These are phyloP conservation scores for Irpex lacteus DNA, from an alignment of 1,284 basidiomycete species.

Conservation along the genomic window DNA sequence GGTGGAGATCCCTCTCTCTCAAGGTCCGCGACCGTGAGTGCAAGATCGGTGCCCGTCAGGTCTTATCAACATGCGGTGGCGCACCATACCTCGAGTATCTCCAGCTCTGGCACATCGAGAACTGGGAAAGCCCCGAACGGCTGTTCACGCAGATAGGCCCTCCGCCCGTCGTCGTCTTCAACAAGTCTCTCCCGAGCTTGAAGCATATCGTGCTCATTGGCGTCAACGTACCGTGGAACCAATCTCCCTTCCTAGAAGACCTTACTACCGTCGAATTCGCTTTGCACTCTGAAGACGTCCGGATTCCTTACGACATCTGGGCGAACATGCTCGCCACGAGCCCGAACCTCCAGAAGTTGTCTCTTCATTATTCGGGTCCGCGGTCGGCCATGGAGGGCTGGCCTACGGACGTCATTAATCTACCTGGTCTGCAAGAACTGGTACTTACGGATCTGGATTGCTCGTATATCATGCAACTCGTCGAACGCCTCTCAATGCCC, in stretches of 20 bases:
- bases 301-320: conserved; percentile 52
- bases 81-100: conserved; percentile 52
- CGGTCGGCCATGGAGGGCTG: conserved; percentile 34
- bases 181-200: conserved; percentile 44
- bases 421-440: conserved; percentile 42
- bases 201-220: conserved; percentile 57
- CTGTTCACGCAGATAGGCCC: conserved; percentile 51
- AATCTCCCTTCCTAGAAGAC: conserved; percentile 47
- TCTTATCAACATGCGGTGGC: conserved; percentile 45
- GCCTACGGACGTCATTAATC: conserved; percentile 31
- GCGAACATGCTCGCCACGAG: conserved; percentile 46
- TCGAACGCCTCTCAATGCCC: conserved; percentile 44
- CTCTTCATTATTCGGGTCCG: conserved; percentile 57
- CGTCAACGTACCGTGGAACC: conserved; percentile 58
- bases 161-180: conserved; percentile 54
- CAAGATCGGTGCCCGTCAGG: conserved; percentile 48
- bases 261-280: conserved; percentile 53
- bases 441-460: conserved; percentile 52
- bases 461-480: conserved; percentile 43
- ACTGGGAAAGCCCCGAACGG: conserved; percentile 46
- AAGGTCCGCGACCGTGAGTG: conserved; percentile 55
- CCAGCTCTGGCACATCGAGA: conserved; percentile 62
- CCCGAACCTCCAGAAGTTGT: conserved; percentile 44
- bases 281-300: conserved; percentile 55
- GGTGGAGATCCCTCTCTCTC: conserved; percentile 56